Conservation (phyloP, 140 eudicot species). For the Flaveria floridana region DNA sequence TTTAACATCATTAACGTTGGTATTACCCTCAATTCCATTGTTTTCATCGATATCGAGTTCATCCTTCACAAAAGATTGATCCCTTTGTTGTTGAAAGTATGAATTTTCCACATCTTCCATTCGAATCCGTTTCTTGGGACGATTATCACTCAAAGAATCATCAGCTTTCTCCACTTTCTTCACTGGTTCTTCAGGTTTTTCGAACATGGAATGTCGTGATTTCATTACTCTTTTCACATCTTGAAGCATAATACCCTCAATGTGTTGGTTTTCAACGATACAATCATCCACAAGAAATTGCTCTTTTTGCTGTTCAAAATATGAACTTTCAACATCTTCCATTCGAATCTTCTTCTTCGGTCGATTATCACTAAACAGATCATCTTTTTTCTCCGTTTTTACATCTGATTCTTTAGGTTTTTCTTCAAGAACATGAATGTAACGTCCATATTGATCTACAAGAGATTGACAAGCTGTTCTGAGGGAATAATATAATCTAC, state of each 20-base stretch:
- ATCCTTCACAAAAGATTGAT: neutral
- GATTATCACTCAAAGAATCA: neutral
- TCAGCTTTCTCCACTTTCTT: neutral
- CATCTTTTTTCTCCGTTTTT: neutral
- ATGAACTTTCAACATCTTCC: slow-evolving; percentile 26
- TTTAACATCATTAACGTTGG: neutral
- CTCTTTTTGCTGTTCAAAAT: neutral
- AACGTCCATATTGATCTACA: neutral
- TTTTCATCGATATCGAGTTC: neutral
- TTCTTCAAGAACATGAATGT: slow-evolving; percentile 10
- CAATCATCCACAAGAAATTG: neutral
- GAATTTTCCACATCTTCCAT: slow-evolving; percentile 29
- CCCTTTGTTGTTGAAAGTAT: neutral
- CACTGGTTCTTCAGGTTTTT: neutral
- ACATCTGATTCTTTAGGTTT: neutral
- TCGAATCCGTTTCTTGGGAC: slow-evolving; percentile 23
- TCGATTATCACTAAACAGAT: slow-evolving; percentile 12
- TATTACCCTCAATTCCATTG: neutral
- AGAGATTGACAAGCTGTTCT: slow-evolving; percentile 29
- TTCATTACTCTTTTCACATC: neutral
- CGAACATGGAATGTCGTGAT: neutral
- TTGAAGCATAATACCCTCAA: neutral
- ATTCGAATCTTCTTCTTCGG: slow-evolving; percentile 23
- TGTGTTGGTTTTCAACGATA: neutral
- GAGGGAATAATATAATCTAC: slow-evolving; percentile 22